Evolutionary conservation across 768 basidiomycete species (phyloP).

Genomic region (Amanita pallidorosea): DNA sequence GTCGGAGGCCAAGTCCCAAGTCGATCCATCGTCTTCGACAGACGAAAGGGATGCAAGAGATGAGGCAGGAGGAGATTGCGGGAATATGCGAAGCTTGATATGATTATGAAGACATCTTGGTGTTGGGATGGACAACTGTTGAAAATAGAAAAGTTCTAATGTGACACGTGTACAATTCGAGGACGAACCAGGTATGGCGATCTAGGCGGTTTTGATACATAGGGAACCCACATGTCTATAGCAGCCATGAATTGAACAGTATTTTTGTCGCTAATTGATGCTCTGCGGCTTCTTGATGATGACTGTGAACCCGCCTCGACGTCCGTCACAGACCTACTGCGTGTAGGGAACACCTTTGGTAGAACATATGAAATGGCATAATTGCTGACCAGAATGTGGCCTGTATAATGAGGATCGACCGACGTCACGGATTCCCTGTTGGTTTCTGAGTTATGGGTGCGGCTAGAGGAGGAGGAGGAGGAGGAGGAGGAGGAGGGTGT

Average conservation of each 20-base stretch:
- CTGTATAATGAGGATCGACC: conserved; percentile 60
- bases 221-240: conserved; percentile 68
- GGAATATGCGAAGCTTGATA: conserved; percentile 64
- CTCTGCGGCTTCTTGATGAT: conserved; percentile 30
- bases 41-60: conserved; percentile 73
- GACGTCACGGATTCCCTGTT: conserved; percentile 26
- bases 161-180: neutral
- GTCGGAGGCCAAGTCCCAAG: conserved; percentile 73
- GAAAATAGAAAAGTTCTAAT: conserved; percentile 6
- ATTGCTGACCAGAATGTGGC: conserved; percentile 65
- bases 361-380: conserved; percentile 71
- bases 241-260: conserved; percentile 72
- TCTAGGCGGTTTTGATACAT: conserved; percentile 51
- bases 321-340: conserved; percentile 19
- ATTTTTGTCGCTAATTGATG: conserved; percentile 50
- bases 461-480: conserved; percentile 19
- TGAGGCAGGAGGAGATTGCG: conserved; percentile 39
- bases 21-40: conserved; percentile 52
- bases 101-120: conserved; percentile 73
- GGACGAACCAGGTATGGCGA: conserved; percentile 61
- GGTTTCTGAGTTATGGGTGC: conserved; percentile 24
- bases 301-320: conserved; percentile 15
- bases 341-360: conserved; percentile 49
- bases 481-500: conserved; percentile 12
- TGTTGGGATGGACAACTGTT: conserved; percentile 63